Conservation (phyloP, 805 yeast genomes). For the Clavispora asparagi region DNA sequence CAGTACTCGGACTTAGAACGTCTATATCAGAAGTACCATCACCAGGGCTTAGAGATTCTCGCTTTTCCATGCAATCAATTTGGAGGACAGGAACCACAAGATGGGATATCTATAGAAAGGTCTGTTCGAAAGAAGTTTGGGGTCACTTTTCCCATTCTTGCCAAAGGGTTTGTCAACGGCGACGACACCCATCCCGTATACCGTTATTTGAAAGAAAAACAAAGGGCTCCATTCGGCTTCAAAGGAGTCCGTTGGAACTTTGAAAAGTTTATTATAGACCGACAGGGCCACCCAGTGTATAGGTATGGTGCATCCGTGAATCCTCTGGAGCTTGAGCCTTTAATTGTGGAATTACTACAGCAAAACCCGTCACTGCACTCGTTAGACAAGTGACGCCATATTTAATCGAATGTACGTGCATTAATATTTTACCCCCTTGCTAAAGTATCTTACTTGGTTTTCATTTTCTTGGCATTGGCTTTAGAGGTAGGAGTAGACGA, state of each 20-base stretch:
- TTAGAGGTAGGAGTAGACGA: neutral
- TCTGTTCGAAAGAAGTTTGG: constrained; percentile 19
- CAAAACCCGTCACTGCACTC: neutral
- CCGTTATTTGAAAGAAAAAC: constrained; percentile 22
- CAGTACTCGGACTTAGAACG: constrained; percentile 60
- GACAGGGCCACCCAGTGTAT: constrained; percentile 50
- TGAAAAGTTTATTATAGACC: constrained; percentile 63
- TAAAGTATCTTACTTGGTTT: constrained; percentile 1
- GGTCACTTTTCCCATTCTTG: constrained; percentile 35
- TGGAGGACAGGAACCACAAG: constrained; percentile 72
- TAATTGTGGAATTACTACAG: constrained; percentile 15
- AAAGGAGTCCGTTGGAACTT: constrained; percentile 68
- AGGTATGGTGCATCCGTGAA: constrained; percentile 65
- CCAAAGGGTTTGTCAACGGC: constrained; percentile 36
- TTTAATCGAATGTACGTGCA: neutral
- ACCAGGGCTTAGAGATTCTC: constrained; percentile 58
- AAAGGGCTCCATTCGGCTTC: constrained; percentile 31
- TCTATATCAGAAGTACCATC: constrained; percentile 59
- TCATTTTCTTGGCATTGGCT: constrained; percentile 1
- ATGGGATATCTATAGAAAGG: constrained; percentile 32
- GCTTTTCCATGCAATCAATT: constrained; percentile 95
- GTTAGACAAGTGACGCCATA: neutral
- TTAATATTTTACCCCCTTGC: neutral
- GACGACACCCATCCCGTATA: constrained; percentile 24
- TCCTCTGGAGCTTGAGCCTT: constrained; percentile 52